Percentiles rank a stretch among this genome's conserved stretches.
Evolutionary conservation across 1,139 yeast genomes (phyloP).

Genomic region (Meyerozyma smithsonii): DNA sequence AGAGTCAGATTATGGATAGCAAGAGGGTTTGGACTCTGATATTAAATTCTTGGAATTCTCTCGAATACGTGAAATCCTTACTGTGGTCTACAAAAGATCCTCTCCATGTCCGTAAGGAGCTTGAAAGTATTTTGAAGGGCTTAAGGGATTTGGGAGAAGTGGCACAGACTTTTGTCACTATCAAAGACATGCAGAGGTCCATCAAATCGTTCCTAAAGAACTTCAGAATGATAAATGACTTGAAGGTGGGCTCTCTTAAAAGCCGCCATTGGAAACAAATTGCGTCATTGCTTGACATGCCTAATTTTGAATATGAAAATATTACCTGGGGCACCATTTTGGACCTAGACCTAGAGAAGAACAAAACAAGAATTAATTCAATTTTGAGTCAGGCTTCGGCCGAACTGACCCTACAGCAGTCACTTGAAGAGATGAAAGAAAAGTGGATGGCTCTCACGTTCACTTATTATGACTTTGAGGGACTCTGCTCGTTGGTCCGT

Average conservation of each 20-base stretch:
- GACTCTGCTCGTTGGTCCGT: constrained; percentile 52
- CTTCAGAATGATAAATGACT: constrained; percentile 38
- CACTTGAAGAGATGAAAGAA: constrained; percentile 41
- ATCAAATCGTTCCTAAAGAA: constrained; percentile 40
- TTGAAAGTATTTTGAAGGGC: constrained; percentile 47
- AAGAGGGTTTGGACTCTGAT: constrained; percentile 65
- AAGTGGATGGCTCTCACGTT: constrained; percentile 49
- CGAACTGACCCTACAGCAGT: constrained; percentile 63
- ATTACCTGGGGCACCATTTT: constrained; percentile 36
- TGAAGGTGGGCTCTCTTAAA: constrained; percentile 56
- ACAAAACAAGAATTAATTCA: constrained; percentile 44
- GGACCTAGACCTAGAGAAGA: constrained; percentile 45
- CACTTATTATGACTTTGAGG: constrained; percentile 52
- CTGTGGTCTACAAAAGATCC: constrained; percentile 53
- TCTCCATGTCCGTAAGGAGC: constrained; percentile 39
- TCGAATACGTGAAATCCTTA: constrained; percentile 38
- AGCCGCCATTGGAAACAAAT: constrained; percentile 70
- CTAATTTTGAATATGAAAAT: constrained; percentile 7
- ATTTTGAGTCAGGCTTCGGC: constrained; percentile 65
- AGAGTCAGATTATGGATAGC: constrained; percentile 55
- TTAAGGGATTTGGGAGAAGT: constrained; percentile 54
- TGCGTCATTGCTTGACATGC: constrained; percentile 24
- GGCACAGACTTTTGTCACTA: constrained; percentile 67
- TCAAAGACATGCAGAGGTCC: constrained; percentile 49
- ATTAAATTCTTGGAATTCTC: constrained; percentile 48